Percentiles rank a stretch among this genome's conserved stretches.
These are phyloP conservation scores for Neonectria coccinea DNA, from an alignment of 2,329 filamentous ascomycete genomes.

Conservation along the genomic window DNA sequence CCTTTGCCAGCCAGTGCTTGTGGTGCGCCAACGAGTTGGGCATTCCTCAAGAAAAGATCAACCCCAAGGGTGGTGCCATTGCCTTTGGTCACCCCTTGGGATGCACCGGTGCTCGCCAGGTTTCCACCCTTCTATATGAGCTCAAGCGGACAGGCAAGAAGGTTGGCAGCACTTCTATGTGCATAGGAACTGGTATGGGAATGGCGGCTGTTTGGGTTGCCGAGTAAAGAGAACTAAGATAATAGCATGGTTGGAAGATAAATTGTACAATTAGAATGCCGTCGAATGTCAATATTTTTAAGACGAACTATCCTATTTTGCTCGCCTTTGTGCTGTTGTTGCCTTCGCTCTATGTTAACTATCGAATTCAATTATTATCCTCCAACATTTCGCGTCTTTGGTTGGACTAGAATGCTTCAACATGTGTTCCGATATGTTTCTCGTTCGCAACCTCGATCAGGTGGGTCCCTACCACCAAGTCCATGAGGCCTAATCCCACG, in stretches of 20 bases:
- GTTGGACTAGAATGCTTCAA: conserved; percentile 62
- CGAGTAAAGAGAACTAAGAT: conserved; percentile 70
- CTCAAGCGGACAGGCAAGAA: conserved; percentile 84
- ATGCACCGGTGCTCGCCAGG: conserved; percentile 93
- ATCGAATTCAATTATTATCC: conserved; percentile 30
- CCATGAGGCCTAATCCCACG: conserved; percentile 75
- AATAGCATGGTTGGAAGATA: conserved; percentile 16
- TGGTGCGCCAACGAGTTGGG: conserved; percentile 93
- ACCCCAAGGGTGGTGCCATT: conserved; percentile 96
- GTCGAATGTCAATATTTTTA: conserved; percentile 23
- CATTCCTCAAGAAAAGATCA: conserved; percentile 87
- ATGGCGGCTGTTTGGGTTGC: conserved; percentile 98
- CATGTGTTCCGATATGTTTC: conserved; percentile 65
- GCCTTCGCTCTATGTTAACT: not conserved
- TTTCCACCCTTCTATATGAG: conserved; percentile 92
- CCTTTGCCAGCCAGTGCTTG: conserved; percentile 93
- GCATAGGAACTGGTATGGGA: conserved; percentile 95
- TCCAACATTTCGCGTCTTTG: not conserved
- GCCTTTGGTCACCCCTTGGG: conserved; percentile 96
- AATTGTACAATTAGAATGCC: conserved; percentile 45
- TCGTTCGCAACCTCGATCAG: conserved; percentile 66
- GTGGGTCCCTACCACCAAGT: conserved; percentile 71
- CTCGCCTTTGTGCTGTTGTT: not conserved
- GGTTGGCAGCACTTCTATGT: conserved; percentile 96
- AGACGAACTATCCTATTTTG: not conserved